Conservation (phyloP, 2,329 filamentous ascomycete genomes). For the Helicocarpus griseus region DNA sequence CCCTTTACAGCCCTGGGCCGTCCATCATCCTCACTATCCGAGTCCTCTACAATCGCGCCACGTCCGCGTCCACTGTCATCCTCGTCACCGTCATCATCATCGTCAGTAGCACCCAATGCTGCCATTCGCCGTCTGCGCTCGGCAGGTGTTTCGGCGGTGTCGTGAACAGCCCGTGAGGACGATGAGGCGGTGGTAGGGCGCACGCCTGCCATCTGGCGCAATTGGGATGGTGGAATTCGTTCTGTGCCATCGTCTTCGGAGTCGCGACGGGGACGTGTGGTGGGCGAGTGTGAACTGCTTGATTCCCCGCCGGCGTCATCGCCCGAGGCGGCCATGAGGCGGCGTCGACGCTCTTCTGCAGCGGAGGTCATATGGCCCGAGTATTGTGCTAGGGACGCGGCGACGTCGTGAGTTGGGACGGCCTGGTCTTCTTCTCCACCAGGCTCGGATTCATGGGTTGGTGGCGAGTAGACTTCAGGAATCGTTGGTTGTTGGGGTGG, state of each 20-base stretch:
- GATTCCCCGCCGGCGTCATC: constrained; percentile 13
- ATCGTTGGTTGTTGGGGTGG: neutral
- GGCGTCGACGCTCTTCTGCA: constrained; percentile 30
- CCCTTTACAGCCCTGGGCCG: constrained; percentile 15
- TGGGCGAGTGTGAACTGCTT: constrained; percentile 13
- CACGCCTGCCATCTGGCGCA: constrained; percentile 7
- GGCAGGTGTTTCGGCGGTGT: constrained; percentile 36
- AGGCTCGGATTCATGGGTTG: constrained; percentile 4
- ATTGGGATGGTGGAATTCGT: constrained; percentile 30
- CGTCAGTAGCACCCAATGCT: constrained; percentile 29
- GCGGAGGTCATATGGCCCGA: constrained; percentile 22
- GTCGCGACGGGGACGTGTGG: constrained; percentile 16
- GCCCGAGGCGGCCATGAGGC: constrained; percentile 17
- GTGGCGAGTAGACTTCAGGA: neutral
- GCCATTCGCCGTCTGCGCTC: constrained; percentile 38
- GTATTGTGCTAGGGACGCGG: constrained; percentile 28
- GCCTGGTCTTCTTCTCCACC: constrained; percentile 17
- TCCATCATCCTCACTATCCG: constrained; percentile 21
- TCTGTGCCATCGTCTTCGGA: constrained; percentile 36
- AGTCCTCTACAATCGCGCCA: constrained; percentile 13
- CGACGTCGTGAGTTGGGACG: constrained; percentile 26
- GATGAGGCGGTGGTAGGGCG: neutral
- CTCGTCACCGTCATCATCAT: constrained; percentile 1
- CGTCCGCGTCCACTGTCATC: constrained; percentile 16
- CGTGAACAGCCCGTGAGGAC: constrained; percentile 6